Conservation (phyloP, 2,329 filamentous ascomycete species). For the Fusarium vanettenii region DNA sequence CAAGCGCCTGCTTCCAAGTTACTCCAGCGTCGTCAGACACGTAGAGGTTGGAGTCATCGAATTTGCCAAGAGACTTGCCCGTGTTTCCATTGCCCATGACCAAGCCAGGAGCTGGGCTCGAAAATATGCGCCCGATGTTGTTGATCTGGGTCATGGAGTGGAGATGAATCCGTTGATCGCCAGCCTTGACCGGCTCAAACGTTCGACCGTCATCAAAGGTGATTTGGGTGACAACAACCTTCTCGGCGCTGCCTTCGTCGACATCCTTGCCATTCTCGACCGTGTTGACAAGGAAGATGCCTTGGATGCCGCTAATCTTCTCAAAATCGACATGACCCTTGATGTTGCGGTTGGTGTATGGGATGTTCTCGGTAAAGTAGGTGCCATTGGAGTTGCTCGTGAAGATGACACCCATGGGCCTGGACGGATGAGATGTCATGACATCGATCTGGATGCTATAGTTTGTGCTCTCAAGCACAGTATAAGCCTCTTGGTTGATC, state of each 20-base stretch:
- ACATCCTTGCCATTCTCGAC: conserved; percentile 89
- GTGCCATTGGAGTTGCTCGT: conserved; percentile 98
- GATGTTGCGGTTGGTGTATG: conserved; percentile 88
- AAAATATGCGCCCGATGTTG: conserved; percentile 89
- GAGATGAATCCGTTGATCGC: conserved; percentile 79
- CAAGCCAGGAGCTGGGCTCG: conserved; percentile 91
- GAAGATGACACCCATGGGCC: conserved; percentile 87
- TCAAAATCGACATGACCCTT: conserved; percentile 91
- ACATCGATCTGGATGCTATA: conserved; percentile 99
- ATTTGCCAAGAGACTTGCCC: conserved; percentile 77
- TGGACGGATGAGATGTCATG: conserved; percentile 73
- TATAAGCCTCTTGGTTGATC: conserved; percentile 87
- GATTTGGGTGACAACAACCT: conserved; percentile 83
- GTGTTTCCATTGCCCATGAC: conserved; percentile 95
- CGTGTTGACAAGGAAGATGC: conserved; percentile 89
- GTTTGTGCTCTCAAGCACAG: conserved; percentile 93
- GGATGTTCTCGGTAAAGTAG: conserved; percentile 91
- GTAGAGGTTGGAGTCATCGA: conserved; percentile 81
- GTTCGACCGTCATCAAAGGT: conserved; percentile 96
- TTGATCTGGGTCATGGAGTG: conserved; percentile 90
- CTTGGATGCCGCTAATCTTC: conserved; percentile 90
- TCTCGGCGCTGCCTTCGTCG: conserved; percentile 63
- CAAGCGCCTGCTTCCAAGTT: conserved; percentile 80
- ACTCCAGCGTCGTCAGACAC: conserved; percentile 92
- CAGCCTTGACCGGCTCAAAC: conserved; percentile 78